Evolutionary conservation across 345 rosid genomes (phyloP).

Genomic region (Dipteronia sinensis): DNA sequence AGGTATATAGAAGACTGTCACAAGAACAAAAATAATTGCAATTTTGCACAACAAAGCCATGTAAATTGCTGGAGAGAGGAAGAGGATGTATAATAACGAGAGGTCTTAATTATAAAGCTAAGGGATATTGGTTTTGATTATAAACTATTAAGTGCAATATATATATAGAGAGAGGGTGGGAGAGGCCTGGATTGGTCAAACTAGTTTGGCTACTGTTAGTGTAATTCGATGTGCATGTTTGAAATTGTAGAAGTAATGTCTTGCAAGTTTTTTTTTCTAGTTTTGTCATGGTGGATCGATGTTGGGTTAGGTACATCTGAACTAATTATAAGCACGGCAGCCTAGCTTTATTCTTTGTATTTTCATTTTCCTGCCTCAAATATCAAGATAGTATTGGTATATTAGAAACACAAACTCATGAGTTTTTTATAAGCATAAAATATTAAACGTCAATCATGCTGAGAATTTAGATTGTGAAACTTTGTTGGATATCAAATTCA

Average conservation of each 20-base stretch:
- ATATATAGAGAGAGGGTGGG: not conserved
- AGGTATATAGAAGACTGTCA: not conserved
- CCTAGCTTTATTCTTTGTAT: not conserved
- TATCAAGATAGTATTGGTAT: too few species aligned
- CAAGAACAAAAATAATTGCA: slow-evolving; percentile 5
- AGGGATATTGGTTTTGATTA: too few species aligned
- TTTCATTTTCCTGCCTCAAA: too few species aligned
- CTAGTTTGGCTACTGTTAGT: not conserved
- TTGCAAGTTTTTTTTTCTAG: not conserved
- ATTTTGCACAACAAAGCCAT: slow-evolving; percentile 11
- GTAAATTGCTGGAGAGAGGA: not conserved
- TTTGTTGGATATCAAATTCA: too few species aligned
- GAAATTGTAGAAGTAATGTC: not conserved
- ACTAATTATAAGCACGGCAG: not conserved
- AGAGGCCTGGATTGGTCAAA: not conserved
- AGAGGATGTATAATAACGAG: not conserved
- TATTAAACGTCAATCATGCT: too few species aligned
- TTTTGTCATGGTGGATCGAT: too few species aligned
- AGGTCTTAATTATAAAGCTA: not conserved
- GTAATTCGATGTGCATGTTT: not conserved
- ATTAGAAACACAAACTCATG: too few species aligned
- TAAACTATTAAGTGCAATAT: too few species aligned
- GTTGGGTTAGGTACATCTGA: slow-evolving; percentile 9
- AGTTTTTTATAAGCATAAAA: too few species aligned
- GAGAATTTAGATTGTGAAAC: too few species aligned